Conservation (phyloP, 345 rosid species). For the Eucalyptus cloeziana region DNA sequence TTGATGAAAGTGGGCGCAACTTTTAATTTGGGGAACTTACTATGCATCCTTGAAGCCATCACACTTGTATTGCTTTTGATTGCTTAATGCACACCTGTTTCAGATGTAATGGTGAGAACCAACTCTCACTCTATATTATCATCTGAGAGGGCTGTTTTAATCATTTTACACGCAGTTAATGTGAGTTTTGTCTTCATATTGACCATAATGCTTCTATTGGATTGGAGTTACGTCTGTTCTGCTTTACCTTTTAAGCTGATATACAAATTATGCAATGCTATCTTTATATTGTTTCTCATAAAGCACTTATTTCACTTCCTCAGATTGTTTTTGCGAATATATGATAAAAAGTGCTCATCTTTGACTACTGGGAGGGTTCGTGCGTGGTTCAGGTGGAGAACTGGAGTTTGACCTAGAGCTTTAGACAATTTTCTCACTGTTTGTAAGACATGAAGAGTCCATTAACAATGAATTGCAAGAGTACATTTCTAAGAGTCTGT, state of each 20-base stretch:
- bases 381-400: slow-evolving; percentile 43
- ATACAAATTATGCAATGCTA: neutral
- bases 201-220: neutral
- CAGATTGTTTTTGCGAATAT: neutral
- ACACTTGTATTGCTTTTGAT: neutral
- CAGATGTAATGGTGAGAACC: neutral
- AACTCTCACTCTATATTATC: neutral
- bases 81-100: neutral
- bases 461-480: neutral
- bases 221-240: neutral
- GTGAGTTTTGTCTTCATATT: neutral
- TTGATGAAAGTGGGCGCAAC: neutral
- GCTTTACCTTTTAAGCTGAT: neutral
- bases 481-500: neutral
- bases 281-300: neutral
- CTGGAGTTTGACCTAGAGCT: slow-evolving; percentile 6
- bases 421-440: neutral
- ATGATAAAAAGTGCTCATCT: slow-evolving; percentile 34
- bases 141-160: neutral
- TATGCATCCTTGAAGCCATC: neutral
- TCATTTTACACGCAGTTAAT: neutral
- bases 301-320: neutral
- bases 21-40: neutral
- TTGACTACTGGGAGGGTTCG: slow-evolving; percentile 35
- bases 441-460: neutral